Evolutionary conservation across 306 rosid species (phyloP).

Genomic region (Quercus glauca): DNA sequence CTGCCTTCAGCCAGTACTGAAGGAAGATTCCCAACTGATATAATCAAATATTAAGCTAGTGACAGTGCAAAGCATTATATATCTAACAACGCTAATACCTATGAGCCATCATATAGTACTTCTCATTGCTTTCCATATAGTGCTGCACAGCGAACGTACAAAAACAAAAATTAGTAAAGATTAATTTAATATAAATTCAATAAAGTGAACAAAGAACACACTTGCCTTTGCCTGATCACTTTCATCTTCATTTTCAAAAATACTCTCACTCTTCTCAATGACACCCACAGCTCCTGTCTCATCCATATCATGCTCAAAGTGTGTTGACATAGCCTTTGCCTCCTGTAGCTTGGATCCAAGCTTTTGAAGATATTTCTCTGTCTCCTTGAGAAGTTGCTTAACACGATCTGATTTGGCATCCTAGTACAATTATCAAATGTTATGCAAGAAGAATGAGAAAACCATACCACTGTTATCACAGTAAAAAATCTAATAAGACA

Average conservation of each 20-base stretch:
- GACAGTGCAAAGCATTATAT: slow-evolving; percentile 1
- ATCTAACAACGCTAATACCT: slow-evolving; percentile 46
- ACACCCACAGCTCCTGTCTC: slow-evolving; percentile 48
- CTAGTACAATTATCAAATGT: slow-evolving; percentile 36
- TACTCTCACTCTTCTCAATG: slow-evolving; percentile 59
- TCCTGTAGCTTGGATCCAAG: slow-evolving; percentile 88
- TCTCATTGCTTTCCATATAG: slow-evolving; percentile 98
- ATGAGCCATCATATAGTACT: slow-evolving; percentile 99
- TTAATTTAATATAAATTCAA: neutral
- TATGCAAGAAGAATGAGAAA: slow-evolving; percentile 3
- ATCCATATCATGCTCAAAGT: slow-evolving; percentile 63
- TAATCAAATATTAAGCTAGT: neutral
- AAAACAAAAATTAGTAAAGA: slow-evolving; percentile 23
- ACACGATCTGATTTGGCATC: slow-evolving; percentile 99
- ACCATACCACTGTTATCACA: slow-evolving; percentile 8
- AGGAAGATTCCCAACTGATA: neutral
- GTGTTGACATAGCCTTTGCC: slow-evolving; percentile 72
- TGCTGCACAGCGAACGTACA: slow-evolving; percentile 62
- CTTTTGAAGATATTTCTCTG: slow-evolving; percentile 98
- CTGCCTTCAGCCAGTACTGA: neutral
- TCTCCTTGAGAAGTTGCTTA: slow-evolving; percentile 96
- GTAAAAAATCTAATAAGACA: slow-evolving; percentile 13
- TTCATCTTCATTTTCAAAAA: slow-evolving; percentile 87
- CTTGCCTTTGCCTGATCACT: slow-evolving; percentile 98
- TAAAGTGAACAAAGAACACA: slow-evolving; percentile 24